These are phyloP conservation scores for Nevesoporus exiguus DNA, from an alignment of 768 basidiomycete species.

Conservation along the genomic window DNA sequence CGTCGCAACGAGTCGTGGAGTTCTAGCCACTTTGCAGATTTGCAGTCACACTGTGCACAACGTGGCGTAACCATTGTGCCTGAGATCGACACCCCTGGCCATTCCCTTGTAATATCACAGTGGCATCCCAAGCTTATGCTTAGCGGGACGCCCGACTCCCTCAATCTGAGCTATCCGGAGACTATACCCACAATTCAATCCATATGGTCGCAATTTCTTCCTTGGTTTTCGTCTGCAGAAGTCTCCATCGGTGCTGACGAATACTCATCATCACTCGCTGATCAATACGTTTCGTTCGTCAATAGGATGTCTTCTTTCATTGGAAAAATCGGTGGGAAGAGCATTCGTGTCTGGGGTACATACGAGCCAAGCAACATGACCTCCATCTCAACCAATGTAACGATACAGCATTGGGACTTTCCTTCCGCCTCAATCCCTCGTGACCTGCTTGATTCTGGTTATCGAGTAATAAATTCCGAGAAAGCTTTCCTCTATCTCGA, in stretches of 20 bases:
- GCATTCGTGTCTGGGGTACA: constrained; percentile 41
- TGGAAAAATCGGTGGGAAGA: constrained; percentile 29
- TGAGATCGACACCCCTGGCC: constrained; percentile 44
- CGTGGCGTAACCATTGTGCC: constrained; percentile 40
- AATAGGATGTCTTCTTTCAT: constrained; percentile 42
- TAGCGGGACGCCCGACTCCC: constrained; percentile 32
- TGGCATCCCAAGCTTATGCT: constrained; percentile 44
- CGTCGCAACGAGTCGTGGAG: constrained; percentile 42
- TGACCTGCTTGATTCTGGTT: constrained; percentile 33
- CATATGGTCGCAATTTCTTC: constrained; percentile 41
- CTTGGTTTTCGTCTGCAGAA: constrained; percentile 38
- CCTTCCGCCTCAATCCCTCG: constrained; percentile 33
- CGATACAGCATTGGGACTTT: constrained; percentile 45
- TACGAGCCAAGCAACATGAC: constrained; percentile 36
- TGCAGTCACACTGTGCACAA: constrained; percentile 37
- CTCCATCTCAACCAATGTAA: constrained; percentile 38
- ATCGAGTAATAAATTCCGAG: constrained; percentile 37
- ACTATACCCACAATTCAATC: constrained; percentile 41
- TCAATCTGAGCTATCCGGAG: constrained; percentile 40
- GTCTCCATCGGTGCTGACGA: constrained; percentile 48
- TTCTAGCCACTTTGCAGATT: constrained; percentile 25
- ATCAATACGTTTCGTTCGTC: constrained; percentile 42
- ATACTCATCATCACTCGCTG: constrained; percentile 35
- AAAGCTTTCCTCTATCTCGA: constrained; percentile 36
- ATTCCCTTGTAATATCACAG: constrained; percentile 42